These are phyloP conservation scores for Cladophialophora yegresii DNA, from an alignment of 2,329 filamentous ascomycete genomes.

Conservation along the genomic window DNA sequence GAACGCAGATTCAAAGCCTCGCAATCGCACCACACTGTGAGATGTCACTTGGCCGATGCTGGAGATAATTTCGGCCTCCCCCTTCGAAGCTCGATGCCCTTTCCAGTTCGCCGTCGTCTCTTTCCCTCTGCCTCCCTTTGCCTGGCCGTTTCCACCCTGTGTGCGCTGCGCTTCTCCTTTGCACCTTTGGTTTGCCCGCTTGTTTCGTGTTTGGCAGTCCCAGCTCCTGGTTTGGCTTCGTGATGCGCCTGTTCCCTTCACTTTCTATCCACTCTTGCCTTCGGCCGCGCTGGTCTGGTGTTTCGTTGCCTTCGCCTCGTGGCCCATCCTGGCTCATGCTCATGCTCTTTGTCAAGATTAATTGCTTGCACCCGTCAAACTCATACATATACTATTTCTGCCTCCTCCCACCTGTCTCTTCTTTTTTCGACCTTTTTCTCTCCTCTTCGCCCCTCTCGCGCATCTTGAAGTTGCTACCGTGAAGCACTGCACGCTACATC, in stretches of 20 bases:
- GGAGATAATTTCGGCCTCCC: conserved; percentile 2
- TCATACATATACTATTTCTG: conserved; percentile 29
- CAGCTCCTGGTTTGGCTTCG: conserved; percentile 4
- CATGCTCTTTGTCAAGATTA: conserved; percentile 22
- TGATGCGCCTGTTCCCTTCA: conserved; percentile 11
- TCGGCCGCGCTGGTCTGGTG: conserved; percentile 11
- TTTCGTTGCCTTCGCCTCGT: conserved; percentile 23
- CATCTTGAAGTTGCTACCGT: conserved; percentile 9
- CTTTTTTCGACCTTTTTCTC: conserved; percentile 27
- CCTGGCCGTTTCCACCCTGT: conserved; percentile 2
- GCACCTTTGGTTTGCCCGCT: conserved; percentile 6
- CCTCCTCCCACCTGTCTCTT: conserved; percentile 24
- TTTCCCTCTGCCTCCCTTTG: conserved; percentile 6
- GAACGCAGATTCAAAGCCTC: conserved; percentile 2
- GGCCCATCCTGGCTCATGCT: conserved; percentile 28
- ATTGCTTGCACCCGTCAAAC: conserved; percentile 12
- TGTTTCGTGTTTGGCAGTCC: conserved; percentile 16
- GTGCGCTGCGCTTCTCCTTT: neutral
- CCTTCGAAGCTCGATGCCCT: conserved; percentile 3
- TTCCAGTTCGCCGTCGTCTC: neutral
- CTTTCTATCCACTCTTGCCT: conserved; percentile 16
- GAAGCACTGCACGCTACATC: conserved; percentile 4
- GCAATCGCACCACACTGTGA: conserved; percentile 14
- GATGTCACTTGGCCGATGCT: conserved; percentile 1
- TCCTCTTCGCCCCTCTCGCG: conserved; percentile 28